A percentile compares a stretch with the other conserved stretches of the same genome.
Conservation (phyloP, 2,329 filamentous ascomycete species). For the Aphanoascus verrucosus region DNA sequence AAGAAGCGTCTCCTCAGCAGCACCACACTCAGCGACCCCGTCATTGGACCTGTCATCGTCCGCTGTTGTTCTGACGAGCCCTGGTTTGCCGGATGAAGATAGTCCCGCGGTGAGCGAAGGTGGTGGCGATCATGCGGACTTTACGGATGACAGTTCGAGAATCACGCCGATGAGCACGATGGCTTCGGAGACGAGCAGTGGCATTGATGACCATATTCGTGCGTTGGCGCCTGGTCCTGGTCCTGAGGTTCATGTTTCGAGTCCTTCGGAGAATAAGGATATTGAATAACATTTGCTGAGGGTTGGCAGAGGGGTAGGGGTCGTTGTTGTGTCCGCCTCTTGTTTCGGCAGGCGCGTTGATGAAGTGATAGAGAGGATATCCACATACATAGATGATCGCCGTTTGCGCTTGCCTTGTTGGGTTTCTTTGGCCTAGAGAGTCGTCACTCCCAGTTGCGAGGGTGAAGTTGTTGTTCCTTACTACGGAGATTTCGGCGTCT, state of each 20-base stretch:
- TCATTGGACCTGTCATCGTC: constrained; percentile 7
- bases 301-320: too few relatives aligned
- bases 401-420: too few relatives aligned
- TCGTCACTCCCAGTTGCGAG: too few relatives aligned
- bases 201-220: background rate
- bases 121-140: constrained; percentile 9
- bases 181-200: background rate
- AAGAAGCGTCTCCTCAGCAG: constrained; percentile 4
- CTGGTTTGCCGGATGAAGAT: constrained; percentile 10
- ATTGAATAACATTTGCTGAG: background rate
- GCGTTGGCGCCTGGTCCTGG: background rate
- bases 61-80: constrained; percentile 15
- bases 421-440: too few relatives aligned
- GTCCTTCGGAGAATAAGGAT: background rate
- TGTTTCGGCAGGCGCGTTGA: too few relatives aligned
- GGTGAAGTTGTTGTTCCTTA: too few relatives aligned
- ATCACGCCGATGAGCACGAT: constrained; percentile 5
- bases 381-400: too few relatives aligned
- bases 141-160: constrained; percentile 9
- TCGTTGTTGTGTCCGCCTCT: too few relatives aligned
- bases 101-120: constrained; percentile 4
- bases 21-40: constrained; percentile 9
- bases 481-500: too few relatives aligned
- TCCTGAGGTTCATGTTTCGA: background rate
- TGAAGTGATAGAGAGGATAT: too few relatives aligned